Conservation (phyloP, 225 moss, liverwort and hornwort species). For the Antitrichia curtipendula region DNA sequence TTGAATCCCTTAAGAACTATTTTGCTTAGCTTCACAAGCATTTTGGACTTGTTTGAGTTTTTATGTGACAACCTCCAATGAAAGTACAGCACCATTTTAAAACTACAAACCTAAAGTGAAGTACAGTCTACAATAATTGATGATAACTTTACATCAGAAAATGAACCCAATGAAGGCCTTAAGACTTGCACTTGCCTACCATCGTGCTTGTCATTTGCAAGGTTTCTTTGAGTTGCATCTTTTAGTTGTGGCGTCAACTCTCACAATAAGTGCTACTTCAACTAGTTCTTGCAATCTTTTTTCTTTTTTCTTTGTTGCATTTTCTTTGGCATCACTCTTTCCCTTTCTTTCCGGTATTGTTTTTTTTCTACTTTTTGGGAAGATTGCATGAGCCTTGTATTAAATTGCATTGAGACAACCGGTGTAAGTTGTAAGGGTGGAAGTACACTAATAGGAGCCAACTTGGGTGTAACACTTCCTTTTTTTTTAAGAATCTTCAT, state of each 20-base stretch:
- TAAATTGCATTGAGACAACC: not conserved
- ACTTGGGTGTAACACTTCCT: too few species aligned
- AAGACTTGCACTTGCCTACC: not conserved
- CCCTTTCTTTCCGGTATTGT: rapidly evolving
- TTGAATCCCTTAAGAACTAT: too few species aligned
- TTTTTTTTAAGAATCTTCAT: too few species aligned
- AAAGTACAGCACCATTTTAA: not conserved
- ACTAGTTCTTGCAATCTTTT: rapidly evolving
- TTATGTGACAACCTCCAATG: not conserved
- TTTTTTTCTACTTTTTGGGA: not conserved
- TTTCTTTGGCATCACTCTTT: rapidly evolving
- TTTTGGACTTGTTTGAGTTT: too few species aligned
- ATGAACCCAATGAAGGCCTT: not conserved
- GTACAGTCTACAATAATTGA: too few species aligned
- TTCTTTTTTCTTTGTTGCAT: rapidly evolving
- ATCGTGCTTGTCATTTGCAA: not conserved
- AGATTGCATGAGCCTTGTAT: not conserved
- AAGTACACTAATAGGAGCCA: too few species aligned
- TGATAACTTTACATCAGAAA: not conserved
- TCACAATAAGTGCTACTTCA: not conserved
- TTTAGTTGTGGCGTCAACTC: rapidly evolving
- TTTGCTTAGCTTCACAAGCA: too few species aligned
- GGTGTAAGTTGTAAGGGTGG: too few species aligned
- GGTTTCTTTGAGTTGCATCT: rapidly evolving
- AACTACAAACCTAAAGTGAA: not conserved